Evolutionary conservation across 1,284 basidiomycete genomes (phyloP), one percentile per base, ranked within the genome.

Genomic region (Salmacisia buchloeana): DNA sequence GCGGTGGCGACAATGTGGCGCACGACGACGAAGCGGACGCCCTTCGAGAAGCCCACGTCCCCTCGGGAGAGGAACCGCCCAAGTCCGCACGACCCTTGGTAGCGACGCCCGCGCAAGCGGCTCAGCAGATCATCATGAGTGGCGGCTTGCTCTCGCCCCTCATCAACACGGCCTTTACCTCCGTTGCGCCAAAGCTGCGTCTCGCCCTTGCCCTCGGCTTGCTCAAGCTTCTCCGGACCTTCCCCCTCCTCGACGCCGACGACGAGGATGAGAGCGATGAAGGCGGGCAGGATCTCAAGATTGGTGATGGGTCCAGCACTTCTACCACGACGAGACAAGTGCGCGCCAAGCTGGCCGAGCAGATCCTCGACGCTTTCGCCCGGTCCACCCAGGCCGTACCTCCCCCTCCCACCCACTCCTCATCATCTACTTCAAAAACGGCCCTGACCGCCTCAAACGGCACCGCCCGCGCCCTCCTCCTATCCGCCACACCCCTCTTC

Each of bases 121-220:
- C 69, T n/a, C 74, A 76, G 59, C 63, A 69, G 18, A 59, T 69
- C 25, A 72, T 76, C 29, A 63, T 74, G 54, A 60, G 65, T 33
- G 74, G 74, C 34, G 65, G 68, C 43, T 73, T 76, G 25, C 74
- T 72, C 4, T 60, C 73, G 21, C 69, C 68, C 23, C 62, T 76
- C n/a, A 63, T 74, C 34, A 63, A 54, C 29, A 74, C 63, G 58
- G 69, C 68, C 7, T 66, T 70, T 34, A 61, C 63, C 29, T 59
- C 64, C 25, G 59, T 76, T 9, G 68, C 74, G 4, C 67, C 68
- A 1, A 62, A 63, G 23, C 65, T 76, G 18, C 72, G 73, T 38
- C 67, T 74, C 33, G 63, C 64, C 27, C 60, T 76, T 25, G 69
- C 70, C 29, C 35, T 71, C 25, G 69, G 66, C 9, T 64, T 76